Evolutionary conservation across 768 basidiomycete species (phyloP), one percentile per base, ranked within the genome.

Genomic region (Cubamyces lactineus): DNA sequence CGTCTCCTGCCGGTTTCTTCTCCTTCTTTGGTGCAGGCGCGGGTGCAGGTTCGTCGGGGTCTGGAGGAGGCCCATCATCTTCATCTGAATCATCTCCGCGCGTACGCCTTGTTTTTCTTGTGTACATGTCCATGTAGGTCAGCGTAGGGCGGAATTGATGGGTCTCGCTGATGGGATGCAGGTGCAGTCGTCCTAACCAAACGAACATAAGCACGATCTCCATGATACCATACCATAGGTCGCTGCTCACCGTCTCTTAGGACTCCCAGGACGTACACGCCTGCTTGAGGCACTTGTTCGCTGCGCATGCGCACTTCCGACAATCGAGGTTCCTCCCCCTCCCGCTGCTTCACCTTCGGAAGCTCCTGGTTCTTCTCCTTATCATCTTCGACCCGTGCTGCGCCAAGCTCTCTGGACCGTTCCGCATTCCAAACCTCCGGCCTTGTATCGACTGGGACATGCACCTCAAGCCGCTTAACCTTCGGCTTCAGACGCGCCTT

Each of bases 71-170:
- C 0, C 86, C 91, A 55, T 90, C 88, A 58, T 92, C 90, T 7
- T 86, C 87, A 47, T 92, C 91, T 1, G 87, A 87, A 58, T 87
- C 91, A 3, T 81, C 84, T 8, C 80, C 85, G 38, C 77, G 76
- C 21, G 79, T 77, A 49, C 82, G 84, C 66, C 79, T 84, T 62
- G 73, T 78, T 76, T 88, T 91, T 40, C 85, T 85, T 23, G 86
- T 85, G 57, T 88, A 71, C 61, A 84, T 74, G 71, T 94, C 93
- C 63, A 94, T 79, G 75, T 94, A 91, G 17, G 89, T 91, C 66
- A 94, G 74, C 2, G 89, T 88, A 9, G 92, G 92, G 47, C 92
- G 86, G 66, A 94, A 81, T 72, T 94, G 93, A 69, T 93, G 89
- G 0, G 84, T 88, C 75, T 91, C 84, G 63, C 76, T 82, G 69